Evolutionary conservation across 306 rosid genomes (phyloP).

Genomic region (Oemleria cerasiformis): DNA sequence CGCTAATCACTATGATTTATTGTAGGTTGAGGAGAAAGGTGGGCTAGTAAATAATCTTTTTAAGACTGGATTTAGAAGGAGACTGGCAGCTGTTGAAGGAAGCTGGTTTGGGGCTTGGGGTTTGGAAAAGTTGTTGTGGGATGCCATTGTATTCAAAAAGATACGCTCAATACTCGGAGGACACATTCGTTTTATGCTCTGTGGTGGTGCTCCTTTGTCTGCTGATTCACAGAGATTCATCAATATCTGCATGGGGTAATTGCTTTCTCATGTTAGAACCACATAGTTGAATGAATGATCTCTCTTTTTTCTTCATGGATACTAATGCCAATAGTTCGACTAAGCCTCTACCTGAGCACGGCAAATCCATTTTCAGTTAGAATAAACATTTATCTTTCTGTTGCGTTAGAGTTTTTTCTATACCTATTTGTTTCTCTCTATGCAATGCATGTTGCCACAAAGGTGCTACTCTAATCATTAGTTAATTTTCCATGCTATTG

Average conservation of each 20-base stretch:
- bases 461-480: background rate
- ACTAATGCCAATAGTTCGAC: background rate
- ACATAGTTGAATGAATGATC: background rate
- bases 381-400: background rate
- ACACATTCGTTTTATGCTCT: constrained; percentile 60
- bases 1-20: constrained; percentile 18
- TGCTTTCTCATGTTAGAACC: constrained; percentile 11
- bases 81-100: constrained; percentile 73
- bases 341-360: background rate
- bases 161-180: constrained; percentile 73
- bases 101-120: constrained; percentile 99
- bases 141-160: constrained; percentile 52
- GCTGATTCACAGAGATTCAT: constrained; percentile 76
- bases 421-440: background rate
- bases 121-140: constrained; percentile 74
- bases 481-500: background rate
- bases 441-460: background rate
- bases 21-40: constrained; percentile 71
- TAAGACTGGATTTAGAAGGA: constrained; percentile 54
- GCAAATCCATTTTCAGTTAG: background rate
- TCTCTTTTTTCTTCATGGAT: background rate
- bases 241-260: constrained; percentile 92
- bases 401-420: background rate
- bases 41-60: constrained; percentile 67
- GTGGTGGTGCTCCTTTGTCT: constrained; percentile 96